Evolutionary conservation across 345 rosid genomes (phyloP).

Genomic region (Adansonia digitata): DNA sequence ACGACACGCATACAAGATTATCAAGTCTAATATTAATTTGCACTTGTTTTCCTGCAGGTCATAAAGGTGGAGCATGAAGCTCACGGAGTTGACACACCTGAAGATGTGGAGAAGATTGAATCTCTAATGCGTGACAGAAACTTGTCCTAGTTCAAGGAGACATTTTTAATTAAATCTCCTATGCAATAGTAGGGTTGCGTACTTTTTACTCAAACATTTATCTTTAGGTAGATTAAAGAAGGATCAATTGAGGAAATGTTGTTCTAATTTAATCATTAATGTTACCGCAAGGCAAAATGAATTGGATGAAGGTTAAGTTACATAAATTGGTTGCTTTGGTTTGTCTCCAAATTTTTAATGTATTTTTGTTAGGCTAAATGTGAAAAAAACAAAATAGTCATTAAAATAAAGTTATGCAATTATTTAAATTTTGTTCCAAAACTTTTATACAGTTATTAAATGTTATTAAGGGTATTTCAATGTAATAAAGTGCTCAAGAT

Average conservation of each 20-base stretch:
- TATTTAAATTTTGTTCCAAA: too few relatives aligned
- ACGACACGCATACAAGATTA: neutral
- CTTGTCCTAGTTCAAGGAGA: slow-evolving; percentile 34
- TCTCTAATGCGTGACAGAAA: slow-evolving; percentile 66
- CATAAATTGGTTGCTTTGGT: neutral
- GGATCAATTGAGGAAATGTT: neutral
- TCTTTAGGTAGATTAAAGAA: neutral
- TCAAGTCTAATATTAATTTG: neutral
- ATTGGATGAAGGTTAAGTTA: neutral
- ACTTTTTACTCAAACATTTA: neutral
- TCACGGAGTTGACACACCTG: slow-evolving; percentile 82
- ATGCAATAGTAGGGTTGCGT: neutral
- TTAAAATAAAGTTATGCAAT: neutral
- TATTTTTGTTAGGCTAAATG: too few relatives aligned
- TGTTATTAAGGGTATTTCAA: neutral
- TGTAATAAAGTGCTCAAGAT: neutral
- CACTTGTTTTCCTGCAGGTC: slow-evolving; percentile 41
- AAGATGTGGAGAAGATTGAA: slow-evolving; percentile 83
- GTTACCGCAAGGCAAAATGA: neutral
- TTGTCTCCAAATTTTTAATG: neutral
- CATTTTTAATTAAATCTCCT: neutral
- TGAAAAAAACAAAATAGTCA: too few relatives aligned
- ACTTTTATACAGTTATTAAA: neutral
- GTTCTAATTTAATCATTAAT: neutral
- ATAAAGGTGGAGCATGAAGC: slow-evolving; percentile 92